Percentiles rank a stretch among this genome's conserved stretches.
Conservation (phyloP, 2,329 filamentous ascomycete species). For the Dendrostoma leiphaemia region DNA sequence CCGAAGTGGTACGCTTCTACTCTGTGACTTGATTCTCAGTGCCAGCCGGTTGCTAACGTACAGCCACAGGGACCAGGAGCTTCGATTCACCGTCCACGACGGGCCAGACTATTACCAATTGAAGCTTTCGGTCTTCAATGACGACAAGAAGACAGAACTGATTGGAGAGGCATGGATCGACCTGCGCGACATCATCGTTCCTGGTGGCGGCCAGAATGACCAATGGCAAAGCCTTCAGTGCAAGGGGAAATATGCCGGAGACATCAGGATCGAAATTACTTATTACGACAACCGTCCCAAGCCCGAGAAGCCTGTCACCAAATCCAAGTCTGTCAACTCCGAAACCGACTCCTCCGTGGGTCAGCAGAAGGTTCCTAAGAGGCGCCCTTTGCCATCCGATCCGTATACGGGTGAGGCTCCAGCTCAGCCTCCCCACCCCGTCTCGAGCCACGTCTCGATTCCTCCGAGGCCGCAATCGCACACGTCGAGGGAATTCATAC, state of each 20-base stretch:
- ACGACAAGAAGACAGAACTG: conserved; percentile 95
- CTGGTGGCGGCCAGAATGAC: conserved; percentile 90
- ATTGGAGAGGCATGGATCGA: conserved; percentile 94
- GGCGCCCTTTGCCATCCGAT: conserved; percentile 79
- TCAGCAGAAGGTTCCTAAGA: conserved; percentile 66
- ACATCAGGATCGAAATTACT: conserved; percentile 91
- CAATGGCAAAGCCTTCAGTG: conserved; percentile 86
- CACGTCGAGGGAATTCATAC: conserved; percentile 19
- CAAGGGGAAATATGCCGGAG: conserved; percentile 93
- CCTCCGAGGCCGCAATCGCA: conserved; percentile 11
- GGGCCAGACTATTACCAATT: conserved; percentile 94
- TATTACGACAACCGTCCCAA: conserved; percentile 91
- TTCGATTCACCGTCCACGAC: conserved; percentile 94
- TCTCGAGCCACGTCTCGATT: conserved; percentile 23
- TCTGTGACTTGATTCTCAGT: background rate
- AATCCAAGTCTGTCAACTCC: conserved; percentile 43
- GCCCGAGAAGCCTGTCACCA: conserved; percentile 65
- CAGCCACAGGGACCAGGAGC: conserved; percentile 82
- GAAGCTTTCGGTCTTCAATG: conserved; percentile 95
- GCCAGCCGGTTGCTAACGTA: background rate
- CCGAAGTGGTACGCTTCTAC: conserved; percentile 74
- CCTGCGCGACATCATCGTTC: conserved; percentile 74
- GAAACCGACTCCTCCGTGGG: conserved; percentile 36
- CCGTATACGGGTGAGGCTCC: conserved; percentile 60
- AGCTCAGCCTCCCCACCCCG: conserved; percentile 33